Conservation (phyloP, 257 asterid genomes). For the Primulina tabacum region DNA sequence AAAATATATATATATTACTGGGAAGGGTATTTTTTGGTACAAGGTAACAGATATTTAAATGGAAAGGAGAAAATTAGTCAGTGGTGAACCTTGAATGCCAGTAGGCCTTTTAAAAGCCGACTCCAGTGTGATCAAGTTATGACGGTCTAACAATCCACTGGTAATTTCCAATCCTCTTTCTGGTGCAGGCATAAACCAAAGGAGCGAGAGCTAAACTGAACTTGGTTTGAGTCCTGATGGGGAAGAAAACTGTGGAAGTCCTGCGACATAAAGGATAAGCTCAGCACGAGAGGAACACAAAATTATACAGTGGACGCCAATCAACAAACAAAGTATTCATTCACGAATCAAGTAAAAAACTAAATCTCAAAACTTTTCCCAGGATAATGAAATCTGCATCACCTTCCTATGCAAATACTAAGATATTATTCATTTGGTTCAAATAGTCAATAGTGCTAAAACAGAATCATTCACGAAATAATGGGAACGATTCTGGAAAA, state of each 20-base stretch:
- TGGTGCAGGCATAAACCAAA: conserved; percentile 1
- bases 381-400: neutral
- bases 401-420: neutral
- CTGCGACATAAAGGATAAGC: conserved; percentile 35
- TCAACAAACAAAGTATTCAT: neutral
- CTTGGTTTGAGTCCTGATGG: conserved; percentile 43
- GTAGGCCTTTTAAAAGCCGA: conserved; percentile 34
- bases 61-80: neutral
- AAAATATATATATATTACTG: neutral
- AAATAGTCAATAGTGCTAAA: neutral
- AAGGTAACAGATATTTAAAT: neutral
- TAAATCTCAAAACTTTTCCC: neutral
- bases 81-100: conserved; percentile 56
- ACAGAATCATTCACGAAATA: neutral
- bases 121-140: conserved; percentile 30
- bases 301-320: neutral
- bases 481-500: neutral
- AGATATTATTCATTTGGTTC: neutral
- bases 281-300: neutral
- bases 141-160: conserved; percentile 33
- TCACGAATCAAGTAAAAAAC: neutral
- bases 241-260: conserved; percentile 40
- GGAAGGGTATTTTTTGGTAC: neutral
- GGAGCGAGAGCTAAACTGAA: conserved; percentile 31
- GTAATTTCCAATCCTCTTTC: conserved; percentile 30